Evolutionary conservation across 2,329 filamentous ascomycete species (phyloP), one percentile per base, ranked within the genome.

Genomic region (Plenodomus biglobosus): DNA sequence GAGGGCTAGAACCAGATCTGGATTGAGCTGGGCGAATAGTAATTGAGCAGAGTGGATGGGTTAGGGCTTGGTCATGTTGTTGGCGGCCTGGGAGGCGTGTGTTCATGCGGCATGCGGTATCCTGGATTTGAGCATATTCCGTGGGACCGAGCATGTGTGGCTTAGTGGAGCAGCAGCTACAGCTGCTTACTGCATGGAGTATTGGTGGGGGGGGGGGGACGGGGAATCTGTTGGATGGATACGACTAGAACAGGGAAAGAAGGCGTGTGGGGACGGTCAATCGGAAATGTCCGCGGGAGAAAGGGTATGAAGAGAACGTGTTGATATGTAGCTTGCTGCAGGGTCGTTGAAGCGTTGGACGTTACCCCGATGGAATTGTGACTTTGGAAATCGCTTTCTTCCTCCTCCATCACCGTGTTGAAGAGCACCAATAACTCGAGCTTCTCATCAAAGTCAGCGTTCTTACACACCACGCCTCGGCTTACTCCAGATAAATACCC

Each of bases 71-170:
- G 22, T 8, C 16, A 37, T 18, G 35, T n/a, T 51, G 42, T 15
- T 32, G 27, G 27, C 27, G 15, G 27, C 8, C 27, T 32, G 27
- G 27, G 6, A 32, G 27, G 27, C 27, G 13, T 32, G 11, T 15
- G 27, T 32, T 32, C 27, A 48, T 38, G 47, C 50, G 46, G 48
- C 27, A 48, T 38, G 47, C 50, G 46, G 48, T 37, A 46, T 48
- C 39, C 52, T 47, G 38, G 44, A 42, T 56, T 53, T 62, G 59
- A 61, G 59, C 59, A 62, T 59, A 53, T 62, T 61, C 38, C 58
- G 58, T 62, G 60, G 58, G 56, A 51, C 46, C 32, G 39, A 39
- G 34, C 40, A 41, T 44, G 38, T 43, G 37, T 38, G 42, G 27
- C 15, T 32, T 32, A 32, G 8, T 32, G 13, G 27, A 15, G 40